Evolutionary conservation across 2,329 filamentous ascomycete species (phyloP).

Genomic region (Trichoderma oligosporum): DNA sequence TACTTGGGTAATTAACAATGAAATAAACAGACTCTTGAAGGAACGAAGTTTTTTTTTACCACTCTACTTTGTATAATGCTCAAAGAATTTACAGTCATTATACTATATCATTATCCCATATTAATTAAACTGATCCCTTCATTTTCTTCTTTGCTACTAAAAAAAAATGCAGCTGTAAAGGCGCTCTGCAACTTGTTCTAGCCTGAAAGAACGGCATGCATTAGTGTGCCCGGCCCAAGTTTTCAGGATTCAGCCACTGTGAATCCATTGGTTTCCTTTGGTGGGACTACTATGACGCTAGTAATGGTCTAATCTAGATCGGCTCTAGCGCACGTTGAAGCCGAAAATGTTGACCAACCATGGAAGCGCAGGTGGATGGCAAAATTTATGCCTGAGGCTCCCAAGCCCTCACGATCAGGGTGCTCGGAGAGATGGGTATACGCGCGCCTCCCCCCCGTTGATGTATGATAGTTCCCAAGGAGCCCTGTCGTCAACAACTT

Average conservation of each 20-base stretch:
- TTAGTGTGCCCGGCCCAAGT: constrained; percentile 2
- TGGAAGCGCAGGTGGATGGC: background rate
- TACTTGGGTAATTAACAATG: too few species aligned
- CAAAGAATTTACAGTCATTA: too few species aligned
- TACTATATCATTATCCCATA: too few species aligned
- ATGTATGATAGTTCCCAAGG: background rate
- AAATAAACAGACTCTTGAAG: too few species aligned
- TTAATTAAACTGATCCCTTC: too few species aligned
- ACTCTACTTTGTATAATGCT: too few species aligned
- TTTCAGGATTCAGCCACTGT: constrained; percentile 12
- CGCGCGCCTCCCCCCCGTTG: constrained; percentile 14
- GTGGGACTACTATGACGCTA: background rate
- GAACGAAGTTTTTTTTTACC: too few species aligned
- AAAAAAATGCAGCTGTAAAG: background rate
- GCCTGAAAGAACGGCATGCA: background rate
- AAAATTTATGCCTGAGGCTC: constrained; percentile 4
- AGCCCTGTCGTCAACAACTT: constrained; percentile 12
- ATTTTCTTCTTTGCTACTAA: too few species aligned
- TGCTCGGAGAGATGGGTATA: constrained; percentile 17
- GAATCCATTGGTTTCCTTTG: background rate
- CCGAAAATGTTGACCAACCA: constrained; percentile 1
- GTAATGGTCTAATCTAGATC: background rate
- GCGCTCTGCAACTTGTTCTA: background rate
- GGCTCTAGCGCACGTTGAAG: background rate
- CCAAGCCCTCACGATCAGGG: constrained; percentile 1